phyloP scores from a whole-genome alignment of 805 yeast species.

The Candida insectalens region DNA sequence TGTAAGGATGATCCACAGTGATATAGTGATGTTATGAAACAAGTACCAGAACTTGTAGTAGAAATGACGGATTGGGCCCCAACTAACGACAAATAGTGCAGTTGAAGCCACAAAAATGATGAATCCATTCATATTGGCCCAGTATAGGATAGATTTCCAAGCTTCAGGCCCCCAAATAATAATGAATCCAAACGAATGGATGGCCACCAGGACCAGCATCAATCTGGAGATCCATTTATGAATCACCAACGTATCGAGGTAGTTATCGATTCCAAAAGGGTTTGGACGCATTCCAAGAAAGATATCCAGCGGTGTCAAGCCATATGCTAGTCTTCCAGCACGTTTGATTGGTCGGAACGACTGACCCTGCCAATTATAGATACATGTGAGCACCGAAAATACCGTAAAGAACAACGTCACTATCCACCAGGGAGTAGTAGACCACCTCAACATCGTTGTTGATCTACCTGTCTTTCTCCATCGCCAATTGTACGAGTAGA shows the following conservation, averaged over 20 bases:
- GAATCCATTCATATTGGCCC: constrained; percentile 44
- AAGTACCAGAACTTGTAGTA: constrained; percentile 46
- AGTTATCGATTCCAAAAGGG: constrained; percentile 35
- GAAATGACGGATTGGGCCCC: constrained; percentile 37
- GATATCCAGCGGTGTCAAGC: constrained; percentile 48
- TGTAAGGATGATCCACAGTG: constrained; percentile 34
- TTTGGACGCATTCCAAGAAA: constrained; percentile 48
- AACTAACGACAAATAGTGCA: constrained; percentile 33
- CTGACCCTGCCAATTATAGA: too few relatives aligned
- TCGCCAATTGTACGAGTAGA: constrained; percentile 22
- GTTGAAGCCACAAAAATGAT: constrained; percentile 27
- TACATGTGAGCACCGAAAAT: too few relatives aligned
- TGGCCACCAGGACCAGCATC: constrained; percentile 31
- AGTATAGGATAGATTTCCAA: constrained; percentile 24
- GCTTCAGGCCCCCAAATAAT: constrained; percentile 35
- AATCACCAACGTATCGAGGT: constrained; percentile 42
- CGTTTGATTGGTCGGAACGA: too few relatives aligned
- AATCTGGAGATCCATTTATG: constrained; percentile 70
- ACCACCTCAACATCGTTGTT: constrained; percentile 23
- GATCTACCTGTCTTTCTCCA: constrained; percentile 33
- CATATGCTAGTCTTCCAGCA: constrained; percentile 52
- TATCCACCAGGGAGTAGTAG: constrained; percentile 28
- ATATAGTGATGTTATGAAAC: constrained; percentile 42
- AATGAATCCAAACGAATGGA: constrained; percentile 47
- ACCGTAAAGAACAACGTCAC: too few relatives aligned